A percentile compares a stretch with the other conserved stretches of the same genome.
These are phyloP conservation scores for Vanilla planifolia DNA, from an alignment of 106 monocot genomes.

Conservation along the genomic window DNA sequence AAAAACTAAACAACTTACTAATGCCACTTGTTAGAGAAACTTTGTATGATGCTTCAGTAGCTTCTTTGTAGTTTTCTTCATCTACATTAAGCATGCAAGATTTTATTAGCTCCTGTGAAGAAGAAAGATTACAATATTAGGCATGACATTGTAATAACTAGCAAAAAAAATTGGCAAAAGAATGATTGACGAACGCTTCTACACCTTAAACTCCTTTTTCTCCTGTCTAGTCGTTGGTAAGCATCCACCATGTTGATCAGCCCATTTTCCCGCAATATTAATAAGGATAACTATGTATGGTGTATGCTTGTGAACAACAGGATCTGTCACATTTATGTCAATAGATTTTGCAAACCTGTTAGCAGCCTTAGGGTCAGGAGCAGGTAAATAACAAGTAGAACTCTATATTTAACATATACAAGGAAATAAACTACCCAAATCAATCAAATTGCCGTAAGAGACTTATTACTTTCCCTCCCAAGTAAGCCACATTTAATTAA, in stretches of 20 bases:
- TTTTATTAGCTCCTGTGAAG: slow-evolving; percentile 68
- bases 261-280: slow-evolving; percentile 86
- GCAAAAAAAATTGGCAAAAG: neutral
- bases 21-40: slow-evolving; percentile 75
- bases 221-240: slow-evolving; percentile 91
- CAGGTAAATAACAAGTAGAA: neutral
- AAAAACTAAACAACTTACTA: slow-evolving; percentile 48
- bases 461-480: neutral
- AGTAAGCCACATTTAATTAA: neutral
- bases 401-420: neutral
- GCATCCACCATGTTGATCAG: slow-evolving; percentile 55
- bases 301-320: slow-evolving; percentile 88
- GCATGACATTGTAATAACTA: slow-evolving; percentile 2
- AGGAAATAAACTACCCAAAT: too few relatives aligned
- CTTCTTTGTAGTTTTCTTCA: slow-evolving; percentile 99
- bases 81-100: slow-evolving; percentile 70
- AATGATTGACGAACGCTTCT: neutral
- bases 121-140: neutral
- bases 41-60: slow-evolving; percentile 86
- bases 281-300: slow-evolving; percentile 92
- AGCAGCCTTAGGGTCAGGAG: slow-evolving; percentile 9
- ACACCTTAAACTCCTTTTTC: slow-evolving; percentile 93
- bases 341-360: slow-evolving; percentile 70
- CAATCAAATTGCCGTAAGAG: too few relatives aligned
- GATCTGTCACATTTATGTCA: slow-evolving; percentile 62